A percentile compares a stretch with the other conserved stretches of the same genome.
Evolutionary conservation across 805 yeast genomes (phyloP).

Genomic region (Monosporozyma siamensis): DNA sequence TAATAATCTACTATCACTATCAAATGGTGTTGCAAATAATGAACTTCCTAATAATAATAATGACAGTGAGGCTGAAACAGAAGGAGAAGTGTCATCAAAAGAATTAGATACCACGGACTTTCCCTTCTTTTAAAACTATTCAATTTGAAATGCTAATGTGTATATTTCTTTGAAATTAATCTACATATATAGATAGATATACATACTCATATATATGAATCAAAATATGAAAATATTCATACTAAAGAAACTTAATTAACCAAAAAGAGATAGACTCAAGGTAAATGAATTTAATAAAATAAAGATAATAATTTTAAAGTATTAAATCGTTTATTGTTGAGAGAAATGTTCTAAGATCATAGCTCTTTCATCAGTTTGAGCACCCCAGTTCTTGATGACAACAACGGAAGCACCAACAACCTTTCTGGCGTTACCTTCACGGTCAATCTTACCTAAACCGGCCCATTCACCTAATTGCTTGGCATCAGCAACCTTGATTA

Average conservation of each 20-base stretch:
- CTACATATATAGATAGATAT: no score
- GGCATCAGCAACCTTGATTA: slow-evolving; percentile 98
- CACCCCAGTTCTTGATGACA: slow-evolving; percentile 99
- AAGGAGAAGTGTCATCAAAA: background rate
- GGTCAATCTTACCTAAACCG: slow-evolving; percentile 98
- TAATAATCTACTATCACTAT: slow-evolving; percentile 1
- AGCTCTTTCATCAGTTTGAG: slow-evolving; percentile 94
- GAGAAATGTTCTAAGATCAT: slow-evolving; percentile 93
- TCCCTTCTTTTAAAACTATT: slow-evolving; percentile 1
- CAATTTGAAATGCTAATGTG: slow-evolving; percentile 1
- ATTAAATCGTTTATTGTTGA: slow-evolving; percentile 51
- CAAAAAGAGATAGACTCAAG: no score
- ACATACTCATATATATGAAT: no score
- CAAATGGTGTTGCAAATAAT: background rate
- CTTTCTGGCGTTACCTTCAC: slow-evolving; percentile 99
- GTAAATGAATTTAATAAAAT: background rate
- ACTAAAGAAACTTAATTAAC: no score
- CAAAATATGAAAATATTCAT: no score
- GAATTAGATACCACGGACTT: background rate
- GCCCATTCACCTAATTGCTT: slow-evolving; percentile 99
- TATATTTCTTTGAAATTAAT: slow-evolving; percentile 1
- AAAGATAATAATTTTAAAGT: background rate
- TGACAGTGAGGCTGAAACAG: background rate
- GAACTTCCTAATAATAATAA: background rate
- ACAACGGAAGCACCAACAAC: slow-evolving; percentile 99